Base-by-base conservation (phyloP, 1,139 yeast species). In the Candida neerlandica region DNA sequence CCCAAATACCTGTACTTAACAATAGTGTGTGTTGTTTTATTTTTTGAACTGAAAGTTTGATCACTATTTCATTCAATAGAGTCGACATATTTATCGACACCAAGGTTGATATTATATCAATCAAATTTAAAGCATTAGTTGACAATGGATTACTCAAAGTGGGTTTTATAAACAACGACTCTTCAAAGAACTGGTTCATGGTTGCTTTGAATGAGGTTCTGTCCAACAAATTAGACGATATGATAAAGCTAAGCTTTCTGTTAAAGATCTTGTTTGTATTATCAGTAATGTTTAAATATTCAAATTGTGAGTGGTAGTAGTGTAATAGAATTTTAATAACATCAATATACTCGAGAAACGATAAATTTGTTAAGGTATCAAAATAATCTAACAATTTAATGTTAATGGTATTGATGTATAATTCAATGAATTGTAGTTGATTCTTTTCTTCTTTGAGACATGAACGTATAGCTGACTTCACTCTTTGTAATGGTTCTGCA, bases 1-100 rank as follows among this genome's bases (percentile, higher is more conserved):
- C 59, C 82, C 84, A 81, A 1, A 67, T 66, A 0, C 61, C 60
- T 0, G 67, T 56, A 60, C 81, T 78, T 14, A 64, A 60, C 2
- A 51, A 46, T 3, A 58, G 53, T n/a, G 82, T 72, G 51, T 67
- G 72, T 2, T 53, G 44, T 38, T 66, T 66, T 32, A 84, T 77
- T 49, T 73, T 73, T 2, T 59, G 58, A 11, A 78, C 71, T 1
- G 82, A 67, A 3, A 77, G 57, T 41, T 71, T 67, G 9, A 82
- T 68, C 2, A 83, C 62, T 4, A 77, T 59, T 44, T 66, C 64
- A 50, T 73, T 69, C 30, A 77, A 54, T 30, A 70, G 70, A 38
- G 71, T 69, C 1, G 55, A 59, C 47, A 78, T 56, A 16, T 69
- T 67, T n/a, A 71, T 58, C 5, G 66, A 53, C 12, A 63, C 58